Evolutionary conservation across 495 filamentous ascomycete genomes (phyloP), one percentile per base, ranked within the genome.

Genomic region (Hypoxylon fragiforme): DNA sequence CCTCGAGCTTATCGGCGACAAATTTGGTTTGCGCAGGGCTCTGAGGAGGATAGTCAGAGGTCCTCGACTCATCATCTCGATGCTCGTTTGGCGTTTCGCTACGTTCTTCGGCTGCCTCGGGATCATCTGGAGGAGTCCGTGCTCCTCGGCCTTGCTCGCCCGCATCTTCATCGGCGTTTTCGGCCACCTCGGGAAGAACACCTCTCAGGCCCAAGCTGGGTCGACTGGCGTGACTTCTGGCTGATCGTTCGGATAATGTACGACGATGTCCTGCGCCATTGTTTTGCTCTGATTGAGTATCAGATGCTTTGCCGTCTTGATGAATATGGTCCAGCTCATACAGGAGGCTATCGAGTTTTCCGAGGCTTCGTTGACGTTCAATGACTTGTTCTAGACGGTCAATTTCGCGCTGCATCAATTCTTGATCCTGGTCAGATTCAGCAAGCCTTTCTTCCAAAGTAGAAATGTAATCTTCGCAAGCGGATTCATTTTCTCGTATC

Each of bases 381-480:
- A 99, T 82, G 16, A 97, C 91, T 71, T 96, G 89, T 68, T 97
- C 92, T 26, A 99, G 76, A 30, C 92, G 84, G 67, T 95, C 86
- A 61, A 99, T 88, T 66, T 99, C 94, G 19, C 91, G 87, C 71
- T 96, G 90, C 92, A 97, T 95, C 48, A 95, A 68, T 64, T 97
- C 94, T 64, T 90, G 85, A 63, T 99, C 95, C 65, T 97, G 92
- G 62, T 99, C 94, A 3, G 91, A 83, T 70, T 99, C 94, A 0
- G 95, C 95, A 12, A 99, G 81, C 13, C 94, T 86, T 69, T 97
- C 94, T 70, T 99, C 94, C 26, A 99, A 76, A 1, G 92, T 97
- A 2, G 94, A 92, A 39, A 99, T 97, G 65, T 99, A 99, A 45
- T 97, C 92, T 64, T 99, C 94, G 60, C 82, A 88, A 45, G 85